phyloP scores from a whole-genome alignment of 371 early-diverging fungal genomes.

The Conidiobolus incongruus region DNA sequence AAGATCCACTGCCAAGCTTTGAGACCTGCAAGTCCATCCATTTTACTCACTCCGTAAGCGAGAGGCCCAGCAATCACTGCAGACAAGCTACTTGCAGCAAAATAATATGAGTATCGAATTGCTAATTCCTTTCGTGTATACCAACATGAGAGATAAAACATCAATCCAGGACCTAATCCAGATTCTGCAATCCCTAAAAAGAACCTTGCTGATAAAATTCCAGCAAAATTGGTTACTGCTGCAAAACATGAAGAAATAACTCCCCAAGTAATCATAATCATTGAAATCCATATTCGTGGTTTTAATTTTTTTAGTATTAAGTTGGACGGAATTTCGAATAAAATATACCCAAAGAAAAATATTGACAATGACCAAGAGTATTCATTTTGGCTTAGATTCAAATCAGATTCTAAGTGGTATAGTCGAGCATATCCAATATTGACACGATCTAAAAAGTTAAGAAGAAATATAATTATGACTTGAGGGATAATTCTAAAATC shows the following conservation, averaged over 20 bases:
- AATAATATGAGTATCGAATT: conserved; percentile 40
- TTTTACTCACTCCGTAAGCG: conserved; percentile 22
- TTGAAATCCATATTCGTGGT: conserved; percentile 2
- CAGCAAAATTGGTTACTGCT: conserved; percentile 14
- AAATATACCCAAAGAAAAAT: conserved; percentile 47
- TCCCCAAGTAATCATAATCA: conserved; percentile 36
- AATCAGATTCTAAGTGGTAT: conserved; percentile 17
- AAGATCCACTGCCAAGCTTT: conserved; percentile 27
- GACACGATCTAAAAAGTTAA: conserved; percentile 47
- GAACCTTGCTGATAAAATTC: conserved; percentile 28
- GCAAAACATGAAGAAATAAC: conserved; percentile 30
- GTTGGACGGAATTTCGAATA: conserved; percentile 19
- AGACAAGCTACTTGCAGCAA: conserved; percentile 30
- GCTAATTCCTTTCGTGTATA: conserved; percentile 49
- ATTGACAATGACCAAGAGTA: conserved; percentile 38
- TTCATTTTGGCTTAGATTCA: conserved; percentile 16
- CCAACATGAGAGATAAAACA: conserved; percentile 50
- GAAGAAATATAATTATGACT: conserved; percentile 40
- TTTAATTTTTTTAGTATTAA: conserved; percentile 2
- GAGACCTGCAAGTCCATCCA: conserved; percentile 18
- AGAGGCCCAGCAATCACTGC: conserved; percentile 48
- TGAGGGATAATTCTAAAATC: conserved; percentile 42
- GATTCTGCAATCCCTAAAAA: conserved; percentile 21
- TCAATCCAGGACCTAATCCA: conserved; percentile 25
- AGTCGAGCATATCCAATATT: conserved; percentile 26